Conservation (phyloP, 1,284 basidiomycete genomes). For the Tausonia pullulans region DNA sequence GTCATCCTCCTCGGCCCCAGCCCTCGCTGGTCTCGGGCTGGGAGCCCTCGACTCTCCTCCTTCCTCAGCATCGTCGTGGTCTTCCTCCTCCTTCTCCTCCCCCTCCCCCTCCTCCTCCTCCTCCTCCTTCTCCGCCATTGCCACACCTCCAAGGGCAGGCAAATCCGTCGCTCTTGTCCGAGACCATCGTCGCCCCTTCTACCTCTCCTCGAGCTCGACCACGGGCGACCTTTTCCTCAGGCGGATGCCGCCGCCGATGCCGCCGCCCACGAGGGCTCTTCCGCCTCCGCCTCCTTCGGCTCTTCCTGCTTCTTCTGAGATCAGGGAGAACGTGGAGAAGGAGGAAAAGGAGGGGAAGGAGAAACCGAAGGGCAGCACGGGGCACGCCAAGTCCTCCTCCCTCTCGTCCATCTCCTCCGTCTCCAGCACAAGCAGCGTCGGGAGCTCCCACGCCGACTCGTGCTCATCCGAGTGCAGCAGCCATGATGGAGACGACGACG, state of each 20-base stretch:
- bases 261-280: background rate
- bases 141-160: too few species aligned
- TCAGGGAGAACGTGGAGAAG: too few species aligned
- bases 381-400: too few species aligned
- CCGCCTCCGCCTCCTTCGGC: background rate
- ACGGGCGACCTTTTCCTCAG: background rate
- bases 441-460: too few species aligned
- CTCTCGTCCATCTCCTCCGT: too few species aligned
- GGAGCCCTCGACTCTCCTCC: background rate
- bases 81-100: background rate
- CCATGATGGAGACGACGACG: too few species aligned
- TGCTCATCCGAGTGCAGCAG: too few species aligned
- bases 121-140: background rate
- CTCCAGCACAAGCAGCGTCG: too few species aligned
- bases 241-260: background rate
- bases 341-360: too few species aligned
- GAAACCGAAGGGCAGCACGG: too few species aligned
- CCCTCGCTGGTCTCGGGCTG: background rate
- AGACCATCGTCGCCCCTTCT: conserved; percentile 12
- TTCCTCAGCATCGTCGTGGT: background rate
- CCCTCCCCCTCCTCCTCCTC: background rate
- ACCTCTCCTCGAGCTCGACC: background rate
- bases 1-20: background rate
- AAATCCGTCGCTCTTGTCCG: background rate
- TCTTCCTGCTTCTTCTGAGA: background rate